These are phyloP conservation scores for Polytolypa hystricis DNA, from an alignment of 2,329 filamentous ascomycete species.

Conservation along the genomic window DNA sequence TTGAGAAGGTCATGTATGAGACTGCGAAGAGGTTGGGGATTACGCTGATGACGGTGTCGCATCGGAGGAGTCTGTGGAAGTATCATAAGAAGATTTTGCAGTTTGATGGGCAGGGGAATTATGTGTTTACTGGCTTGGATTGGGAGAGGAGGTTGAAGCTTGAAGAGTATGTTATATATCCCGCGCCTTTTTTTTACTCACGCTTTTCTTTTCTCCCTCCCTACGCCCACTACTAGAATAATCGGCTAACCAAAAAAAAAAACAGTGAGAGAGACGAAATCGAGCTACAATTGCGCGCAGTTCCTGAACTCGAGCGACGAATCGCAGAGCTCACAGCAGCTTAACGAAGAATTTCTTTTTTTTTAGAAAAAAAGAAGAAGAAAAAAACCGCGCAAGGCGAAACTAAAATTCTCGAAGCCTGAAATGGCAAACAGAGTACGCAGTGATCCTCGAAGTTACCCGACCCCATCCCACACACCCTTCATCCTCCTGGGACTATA, in stretches of 20 bases:
- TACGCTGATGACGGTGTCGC: slow-evolving; percentile 93
- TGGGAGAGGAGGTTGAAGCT: slow-evolving; percentile 73
- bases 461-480: too few relatives aligned
- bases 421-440: too few relatives aligned
- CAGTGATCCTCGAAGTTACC: too few relatives aligned
- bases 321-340: slow-evolving; percentile 63
- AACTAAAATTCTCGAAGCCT: neutral
- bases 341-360: neutral
- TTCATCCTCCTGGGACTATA: too few relatives aligned
- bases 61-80: slow-evolving; percentile 86
- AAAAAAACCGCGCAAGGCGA: neutral
- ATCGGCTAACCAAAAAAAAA: too few relatives aligned
- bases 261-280: slow-evolving; percentile 78
- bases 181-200: neutral
- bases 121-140: slow-evolving; percentile 80
- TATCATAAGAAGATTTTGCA: slow-evolving; percentile 92
- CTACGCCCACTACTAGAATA: too few relatives aligned
- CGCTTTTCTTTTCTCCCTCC: neutral
- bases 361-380: neutral
- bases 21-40: slow-evolving; percentile 84
- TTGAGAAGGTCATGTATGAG: slow-evolving; percentile 94
- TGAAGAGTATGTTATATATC: slow-evolving; percentile 69
- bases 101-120: slow-evolving; percentile 89
- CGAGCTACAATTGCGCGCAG: slow-evolving; percentile 70
- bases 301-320: slow-evolving; percentile 78